Conservation (phyloP, 257 asterid species). For the Solanum paucissectum region DNA sequence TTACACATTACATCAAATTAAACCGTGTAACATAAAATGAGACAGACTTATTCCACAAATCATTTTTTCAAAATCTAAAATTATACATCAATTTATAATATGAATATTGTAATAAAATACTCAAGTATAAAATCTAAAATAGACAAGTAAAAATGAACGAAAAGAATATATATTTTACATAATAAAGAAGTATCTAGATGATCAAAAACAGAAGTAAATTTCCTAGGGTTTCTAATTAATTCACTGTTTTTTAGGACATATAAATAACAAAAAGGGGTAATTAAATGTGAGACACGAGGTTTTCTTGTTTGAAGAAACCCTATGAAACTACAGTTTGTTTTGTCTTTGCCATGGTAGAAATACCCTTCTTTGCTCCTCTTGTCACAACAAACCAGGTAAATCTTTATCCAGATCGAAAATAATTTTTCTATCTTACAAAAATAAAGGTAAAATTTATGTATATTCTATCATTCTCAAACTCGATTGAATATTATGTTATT, state of each 20-base stretch:
- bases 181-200: background rate
- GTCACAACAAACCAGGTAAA: background rate
- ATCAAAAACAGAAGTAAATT: background rate
- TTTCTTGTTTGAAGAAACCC: background rate
- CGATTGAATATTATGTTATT: background rate
- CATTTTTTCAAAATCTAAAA: too few relatives aligned
- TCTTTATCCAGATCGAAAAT: background rate
- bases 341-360: background rate
- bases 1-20: background rate
- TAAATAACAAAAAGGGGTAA: background rate
- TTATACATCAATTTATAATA: too few relatives aligned
- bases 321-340: background rate
- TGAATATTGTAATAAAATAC: too few relatives aligned
- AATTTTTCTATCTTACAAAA: background rate
- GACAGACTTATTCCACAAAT: too few relatives aligned
- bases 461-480: background rate
- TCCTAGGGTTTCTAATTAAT: background rate
- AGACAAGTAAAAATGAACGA: background rate
- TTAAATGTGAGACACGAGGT: background rate
- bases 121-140: background rate
- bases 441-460: fast-evolving
- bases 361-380: background rate
- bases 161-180: background rate
- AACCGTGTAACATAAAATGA: too few relatives aligned
- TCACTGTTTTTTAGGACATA: background rate